Conservation (phyloP, 305 asterid genomes). For the Ilex paraguariensis region DNA sequence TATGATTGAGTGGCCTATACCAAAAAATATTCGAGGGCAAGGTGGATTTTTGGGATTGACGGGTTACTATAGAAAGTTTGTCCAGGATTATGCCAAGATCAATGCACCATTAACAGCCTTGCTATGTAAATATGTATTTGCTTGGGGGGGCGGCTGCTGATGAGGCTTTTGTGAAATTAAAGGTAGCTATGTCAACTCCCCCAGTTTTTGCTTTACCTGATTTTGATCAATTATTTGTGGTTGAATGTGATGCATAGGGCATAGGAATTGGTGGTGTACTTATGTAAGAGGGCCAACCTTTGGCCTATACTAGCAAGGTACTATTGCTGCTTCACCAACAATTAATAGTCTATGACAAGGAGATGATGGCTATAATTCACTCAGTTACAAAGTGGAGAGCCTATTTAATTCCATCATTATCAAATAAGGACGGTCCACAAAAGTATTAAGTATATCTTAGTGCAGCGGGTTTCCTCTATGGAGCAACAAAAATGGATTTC, state of each 20-base stretch:
- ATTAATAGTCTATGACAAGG: not conserved
- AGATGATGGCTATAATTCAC: not conserved
- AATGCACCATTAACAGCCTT: not conserved
- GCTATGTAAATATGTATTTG: not conserved
- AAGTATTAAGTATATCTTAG: not conserved
- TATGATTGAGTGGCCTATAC: not conserved
- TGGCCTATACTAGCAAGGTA: not conserved
- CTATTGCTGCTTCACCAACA: not conserved
- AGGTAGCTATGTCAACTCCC: not conserved
- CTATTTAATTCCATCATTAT: not conserved
- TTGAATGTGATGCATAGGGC: not conserved
- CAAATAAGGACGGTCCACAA: not conserved
- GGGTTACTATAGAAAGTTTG: not conserved
- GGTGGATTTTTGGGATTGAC: not conserved
- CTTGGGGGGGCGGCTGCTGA: not conserved
- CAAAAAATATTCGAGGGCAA: not conserved
- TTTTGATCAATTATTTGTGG: not conserved
- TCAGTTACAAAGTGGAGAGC: conserved; percentile 6
- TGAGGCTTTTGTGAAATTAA: not conserved
- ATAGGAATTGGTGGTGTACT: not conserved
- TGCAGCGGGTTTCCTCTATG: not conserved
- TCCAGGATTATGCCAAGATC: not conserved
- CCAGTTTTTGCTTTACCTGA: not conserved
- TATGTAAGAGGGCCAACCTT: not conserved
- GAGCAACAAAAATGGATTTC: conserved; percentile 5